These are phyloP conservation scores for Isatis tinctoria DNA, from an alignment of 345 rosid genomes.

Conservation along the genomic window DNA sequence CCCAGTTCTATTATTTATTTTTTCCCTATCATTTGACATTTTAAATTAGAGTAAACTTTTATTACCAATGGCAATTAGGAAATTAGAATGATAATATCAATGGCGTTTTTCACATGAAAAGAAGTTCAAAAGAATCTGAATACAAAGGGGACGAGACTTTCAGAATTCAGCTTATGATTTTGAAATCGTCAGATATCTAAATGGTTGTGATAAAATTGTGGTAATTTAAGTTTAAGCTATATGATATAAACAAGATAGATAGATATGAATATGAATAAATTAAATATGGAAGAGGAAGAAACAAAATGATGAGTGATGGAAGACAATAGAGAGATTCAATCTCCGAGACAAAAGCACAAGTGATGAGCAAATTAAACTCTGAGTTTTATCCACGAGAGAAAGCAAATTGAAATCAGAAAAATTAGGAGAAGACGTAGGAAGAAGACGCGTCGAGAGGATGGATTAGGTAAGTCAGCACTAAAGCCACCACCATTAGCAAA, in stretches of 20 bases:
- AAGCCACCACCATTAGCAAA: slow-evolving; percentile 64
- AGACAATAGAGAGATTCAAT: background rate
- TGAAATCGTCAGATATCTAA: too few relatives aligned
- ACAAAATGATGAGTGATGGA: too few relatives aligned
- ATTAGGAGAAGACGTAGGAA: slow-evolving; percentile 34
- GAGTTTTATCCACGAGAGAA: slow-evolving; percentile 5
- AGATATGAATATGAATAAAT: slow-evolving; percentile 10
- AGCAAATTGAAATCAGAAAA: slow-evolving; percentile 7
- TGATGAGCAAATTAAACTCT: slow-evolving; percentile 11
- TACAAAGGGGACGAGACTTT: too few relatives aligned
- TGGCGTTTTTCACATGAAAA: too few relatives aligned
- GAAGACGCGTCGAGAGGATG: slow-evolving; percentile 56
- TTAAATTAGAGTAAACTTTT: too few relatives aligned
- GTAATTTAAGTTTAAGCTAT: background rate
- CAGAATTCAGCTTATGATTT: too few relatives aligned
- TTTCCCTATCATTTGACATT: too few relatives aligned
- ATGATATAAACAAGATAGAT: background rate
- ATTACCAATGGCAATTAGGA: too few relatives aligned
- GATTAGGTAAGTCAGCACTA: slow-evolving; percentile 65
- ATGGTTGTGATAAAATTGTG: too few relatives aligned
- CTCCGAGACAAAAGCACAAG: slow-evolving; percentile 9
- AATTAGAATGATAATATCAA: too few relatives aligned
- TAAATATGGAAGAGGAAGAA: background rate
- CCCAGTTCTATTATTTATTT: too few relatives aligned
- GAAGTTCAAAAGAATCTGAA: too few relatives aligned